Evolutionary conservation across 2,329 filamentous ascomycete genomes (phyloP), one percentile per base, ranked within the genome.

Genomic region (Hypoxylon sp.): DNA sequence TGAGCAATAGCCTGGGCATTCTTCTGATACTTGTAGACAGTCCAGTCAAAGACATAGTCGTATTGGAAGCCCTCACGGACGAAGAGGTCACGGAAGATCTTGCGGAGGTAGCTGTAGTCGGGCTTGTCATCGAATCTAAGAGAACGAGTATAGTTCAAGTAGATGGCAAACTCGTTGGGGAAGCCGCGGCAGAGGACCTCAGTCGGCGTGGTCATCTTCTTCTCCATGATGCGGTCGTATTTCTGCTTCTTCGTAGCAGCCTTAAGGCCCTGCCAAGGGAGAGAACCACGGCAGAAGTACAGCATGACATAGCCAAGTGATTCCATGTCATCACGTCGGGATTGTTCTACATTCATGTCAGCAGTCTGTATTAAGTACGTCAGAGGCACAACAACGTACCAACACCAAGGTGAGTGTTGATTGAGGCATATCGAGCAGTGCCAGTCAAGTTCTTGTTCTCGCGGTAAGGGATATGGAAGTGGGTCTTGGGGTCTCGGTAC

Each of bases 361-460:
- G 71, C 46, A 61, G 39, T 19, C 11, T 11, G 12, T 16, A 30
- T 11, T 19, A n/a, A 55, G 14, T 4, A 21, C n/a, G 9, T 2
- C 7, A 11, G 5, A 39, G n/a, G 7, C 7, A 27, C 5, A 37
- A 30, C 9, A 32, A 86, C 88, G 72, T 87, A 91, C 89, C 90
- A 74, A 98, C 96, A 81, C 96, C 96, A 79, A 98, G 84, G 79
- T 99, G 96, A 67, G 96, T 99, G 86, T 99, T 99, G 85, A 99
- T 99, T 69, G 92, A 96, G 69, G 96, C 96, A 82, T 99, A 99
- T 80, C 96, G 95, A 75, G 96, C 96, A 76, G 96, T 99, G 80
- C 96, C 96, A 58, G 96, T 99, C 82, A 99, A 85, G 88, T 98
- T 98, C 92, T 99, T 98, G 91, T 98, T 98, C 93, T 98, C 96